A percentile compares a stretch with the other conserved stretches of the same genome.
phyloP scores from a whole-genome alignment of 2,329 filamentous ascomycete species.

The Cytospora piceae region DNA sequence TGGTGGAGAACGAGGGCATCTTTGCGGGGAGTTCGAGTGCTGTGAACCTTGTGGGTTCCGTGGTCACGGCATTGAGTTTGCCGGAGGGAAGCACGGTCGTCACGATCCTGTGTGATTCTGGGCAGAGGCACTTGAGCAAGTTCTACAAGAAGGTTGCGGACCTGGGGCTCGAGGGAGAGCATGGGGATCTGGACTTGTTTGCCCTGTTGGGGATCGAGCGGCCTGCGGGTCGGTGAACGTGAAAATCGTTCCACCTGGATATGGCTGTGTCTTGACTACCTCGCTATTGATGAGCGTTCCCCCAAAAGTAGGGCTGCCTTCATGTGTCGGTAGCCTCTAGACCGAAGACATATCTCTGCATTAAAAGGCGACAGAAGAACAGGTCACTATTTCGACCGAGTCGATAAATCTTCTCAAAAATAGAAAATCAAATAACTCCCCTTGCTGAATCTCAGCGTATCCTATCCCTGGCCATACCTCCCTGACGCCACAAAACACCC shows the following conservation, averaged over 20 bases:
- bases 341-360: constrained; percentile 5
- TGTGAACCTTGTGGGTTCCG: constrained; percentile 90
- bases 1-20: constrained; percentile 93
- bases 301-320: background rate
- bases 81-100: constrained; percentile 68
- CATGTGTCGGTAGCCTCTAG: constrained; percentile 9
- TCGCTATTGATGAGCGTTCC: background rate
- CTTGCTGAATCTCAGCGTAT: constrained; percentile 24
- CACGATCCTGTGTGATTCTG: constrained; percentile 85
- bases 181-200: constrained; percentile 52
- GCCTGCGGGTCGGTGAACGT: constrained; percentile 10
- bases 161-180: constrained; percentile 66
- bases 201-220: constrained; percentile 51
- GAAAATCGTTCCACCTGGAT: background rate
- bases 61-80: constrained; percentile 67
- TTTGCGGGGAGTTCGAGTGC: constrained; percentile 94
- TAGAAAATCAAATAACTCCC: constrained; percentile 21
- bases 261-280: background rate
- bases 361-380: constrained; percentile 8
- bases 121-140: constrained; percentile 80
- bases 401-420: background rate
- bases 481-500: constrained; percentile 28
- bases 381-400: no score
- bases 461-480: constrained; percentile 20
- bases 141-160: constrained; percentile 78